Evolutionary conservation across 1,284 basidiomycete genomes (phyloP), one percentile per base, ranked within the genome.

Genomic region (Pseudozyma hubeiensis): DNA sequence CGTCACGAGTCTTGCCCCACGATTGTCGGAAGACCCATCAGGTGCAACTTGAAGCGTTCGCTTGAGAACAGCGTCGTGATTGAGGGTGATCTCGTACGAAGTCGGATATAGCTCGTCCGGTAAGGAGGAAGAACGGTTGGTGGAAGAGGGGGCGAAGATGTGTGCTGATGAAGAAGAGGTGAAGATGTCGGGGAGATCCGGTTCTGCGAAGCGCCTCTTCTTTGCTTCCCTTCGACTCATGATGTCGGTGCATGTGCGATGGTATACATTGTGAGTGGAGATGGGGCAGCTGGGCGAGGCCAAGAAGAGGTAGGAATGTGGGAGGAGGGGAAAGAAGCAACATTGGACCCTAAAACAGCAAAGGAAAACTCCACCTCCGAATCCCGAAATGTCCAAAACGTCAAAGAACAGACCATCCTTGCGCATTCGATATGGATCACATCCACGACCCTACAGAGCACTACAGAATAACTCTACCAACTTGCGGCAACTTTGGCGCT

Each of bases 291-390:
- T 37, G 35, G 14, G 24, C 24, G 24, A 24, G 24, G 24, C 24
- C 24, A 37, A 37, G 35, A 37, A 9, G 35, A 37, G 35, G 10
- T 10, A 37, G 10, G 35, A 37, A 9, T 37, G 11, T 17, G 24
- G 16, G 33, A 19, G 7, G 7, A 52, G n/a, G n/a, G 16, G 43
- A 33, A 47, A 48, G 24, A 34, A 9, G 47, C 11, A 33, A 53
- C 7, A 29, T 13, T 41, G 40, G 40, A 58, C 54, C 51, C 47
- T 51, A 29, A 54, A 33, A 11, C 6, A 7, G 13, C 0, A 1
- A 44, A 52, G 13, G 24, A 60, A 56, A 43, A 55, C 65, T 68
- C 55, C 65, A 68, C 65, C 43, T 68, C 65, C 65, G 65, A 63
- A 17, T 39, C 24, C 65, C 65, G 65, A 57, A 19, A 41, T 35